A percentile compares a stretch with the other conserved stretches of the same genome.
Conservation (phyloP, 129 eudicot genomes). For the Artemisia argyi region DNA sequence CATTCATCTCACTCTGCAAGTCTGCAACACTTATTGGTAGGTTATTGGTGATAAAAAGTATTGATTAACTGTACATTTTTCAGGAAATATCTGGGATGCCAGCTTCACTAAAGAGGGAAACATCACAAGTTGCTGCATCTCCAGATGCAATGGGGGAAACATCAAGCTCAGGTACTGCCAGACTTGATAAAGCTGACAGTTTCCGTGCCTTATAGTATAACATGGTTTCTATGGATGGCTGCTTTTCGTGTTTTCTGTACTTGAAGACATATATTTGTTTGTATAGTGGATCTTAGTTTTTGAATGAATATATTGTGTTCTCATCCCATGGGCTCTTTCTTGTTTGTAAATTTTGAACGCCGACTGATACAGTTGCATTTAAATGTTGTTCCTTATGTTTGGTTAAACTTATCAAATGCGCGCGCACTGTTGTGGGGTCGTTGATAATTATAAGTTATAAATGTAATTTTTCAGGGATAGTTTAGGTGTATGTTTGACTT, state of each 20-base stretch:
- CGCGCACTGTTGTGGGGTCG: no score
- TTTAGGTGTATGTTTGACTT: no score
- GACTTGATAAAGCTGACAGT: constrained; percentile 77
- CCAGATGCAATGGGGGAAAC: constrained; percentile 83
- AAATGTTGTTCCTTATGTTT: no score
- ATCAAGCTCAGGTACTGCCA: constrained; percentile 82
- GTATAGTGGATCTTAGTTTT: not conserved
- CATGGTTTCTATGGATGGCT: not conserved
- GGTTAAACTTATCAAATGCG: no score
- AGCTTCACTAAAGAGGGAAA: constrained; percentile 63
- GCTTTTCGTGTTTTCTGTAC: not conserved
- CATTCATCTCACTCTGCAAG: not conserved
- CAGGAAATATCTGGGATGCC: constrained; percentile 97
- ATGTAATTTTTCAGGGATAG: no score
- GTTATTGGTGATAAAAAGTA: constrained; percentile 2
- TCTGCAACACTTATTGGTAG: not conserved
- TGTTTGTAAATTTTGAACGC: no score
- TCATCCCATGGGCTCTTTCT: no score
- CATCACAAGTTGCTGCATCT: constrained; percentile 56
- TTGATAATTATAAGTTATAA: no score
- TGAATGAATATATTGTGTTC: no score
- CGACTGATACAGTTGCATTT: no score
- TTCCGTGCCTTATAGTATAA: constrained; percentile 54
- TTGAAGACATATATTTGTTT: not conserved
- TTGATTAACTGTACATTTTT: constrained; percentile 7